Base-by-base conservation (phyloP, 768 basidiomycete species). In the Auriscalpium microsporum region DNA sequence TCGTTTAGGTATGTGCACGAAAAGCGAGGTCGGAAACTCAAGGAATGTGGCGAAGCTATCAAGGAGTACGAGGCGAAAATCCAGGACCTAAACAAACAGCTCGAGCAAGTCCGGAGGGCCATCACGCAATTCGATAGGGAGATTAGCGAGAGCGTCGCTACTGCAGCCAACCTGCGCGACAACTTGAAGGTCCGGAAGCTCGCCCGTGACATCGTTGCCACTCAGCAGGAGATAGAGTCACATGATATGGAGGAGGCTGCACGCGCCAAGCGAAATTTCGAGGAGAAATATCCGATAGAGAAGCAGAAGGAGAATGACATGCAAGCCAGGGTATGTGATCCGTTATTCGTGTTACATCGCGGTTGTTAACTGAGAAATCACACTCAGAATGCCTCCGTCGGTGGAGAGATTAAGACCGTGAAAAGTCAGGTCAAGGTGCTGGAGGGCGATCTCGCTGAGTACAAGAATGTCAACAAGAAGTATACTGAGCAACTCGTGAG, bases 401-500 rank as follows among this genome's bases (percentile, higher is more conserved):
- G 79, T 3, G 95, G 94, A 57, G 91, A 95, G 71, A 71, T 97
- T 23, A 83, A 81, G 56, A 86, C 88, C 8, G 73, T 84, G 62
- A 77, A 80, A 61, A 78, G 79, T 33, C 87, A 90, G 59, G 69
- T 87, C 53, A 79, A 81, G 65, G 77, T 76, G 28, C 72, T 81
- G 61, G 80, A 91, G 65, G 72, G 63, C 42, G 93, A 96, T 65
- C 68, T 92, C 52, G 80, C 77, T 62, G 93, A 95, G 57, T 97
- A 86, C 76, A 90, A 90, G 68, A 82, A 93, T 59, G 81, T 93
- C 63, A 82, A 87, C 65, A 87, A 85, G 69, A 79, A 80, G 58
- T 96, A 95, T 66, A 89, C 86, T 10, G 86, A 91, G 53, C 94
- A 97, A 66, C 78, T 98, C 50, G 82, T 98, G 64, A 90, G 86